phyloP scores from a whole-genome alignment of 2,329 filamentous ascomycete species.

The Apiospora kogelbergensis region DNA sequence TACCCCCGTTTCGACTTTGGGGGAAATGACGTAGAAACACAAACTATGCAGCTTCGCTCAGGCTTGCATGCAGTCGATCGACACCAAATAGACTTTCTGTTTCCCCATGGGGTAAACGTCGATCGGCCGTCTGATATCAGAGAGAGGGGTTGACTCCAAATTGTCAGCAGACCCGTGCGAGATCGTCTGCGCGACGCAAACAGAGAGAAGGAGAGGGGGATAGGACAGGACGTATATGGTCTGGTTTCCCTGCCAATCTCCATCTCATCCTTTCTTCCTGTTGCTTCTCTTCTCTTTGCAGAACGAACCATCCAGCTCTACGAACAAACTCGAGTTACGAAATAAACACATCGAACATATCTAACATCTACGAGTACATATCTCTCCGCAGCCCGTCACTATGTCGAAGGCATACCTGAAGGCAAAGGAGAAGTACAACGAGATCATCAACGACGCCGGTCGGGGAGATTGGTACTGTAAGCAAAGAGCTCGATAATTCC shows the following conservation, averaged over 20 bases:
- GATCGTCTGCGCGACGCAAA: not conserved
- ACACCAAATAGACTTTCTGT: not conserved
- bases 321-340: not conserved
- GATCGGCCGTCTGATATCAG: not conserved
- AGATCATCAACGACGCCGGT: slow-evolving; percentile 32
- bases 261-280: not conserved
- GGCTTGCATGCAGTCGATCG: not conserved
- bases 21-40: not conserved
- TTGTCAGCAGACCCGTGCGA: not conserved
- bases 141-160: not conserved
- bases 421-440: slow-evolving; percentile 35
- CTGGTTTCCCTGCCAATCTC: not conserved
- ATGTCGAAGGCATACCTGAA: slow-evolving; percentile 30
- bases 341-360: not conserved
- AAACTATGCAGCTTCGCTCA: slow-evolving; percentile 5
- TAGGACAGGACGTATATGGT: not conserved
- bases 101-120: slow-evolving; percentile 2
- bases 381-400: slow-evolving; percentile 4
- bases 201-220: not conserved
- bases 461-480: slow-evolving; percentile 31
- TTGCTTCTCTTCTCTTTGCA: not conserved
- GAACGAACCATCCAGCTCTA: not conserved
- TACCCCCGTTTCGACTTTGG: not conserved
- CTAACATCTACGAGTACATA: not conserved
- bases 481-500: slow-evolving; percentile 10